Evolutionary conservation across 169 alveolate species (phyloP), one percentile per base, ranked within the genome.

Genomic region (Eimeria zaria): DNA sequence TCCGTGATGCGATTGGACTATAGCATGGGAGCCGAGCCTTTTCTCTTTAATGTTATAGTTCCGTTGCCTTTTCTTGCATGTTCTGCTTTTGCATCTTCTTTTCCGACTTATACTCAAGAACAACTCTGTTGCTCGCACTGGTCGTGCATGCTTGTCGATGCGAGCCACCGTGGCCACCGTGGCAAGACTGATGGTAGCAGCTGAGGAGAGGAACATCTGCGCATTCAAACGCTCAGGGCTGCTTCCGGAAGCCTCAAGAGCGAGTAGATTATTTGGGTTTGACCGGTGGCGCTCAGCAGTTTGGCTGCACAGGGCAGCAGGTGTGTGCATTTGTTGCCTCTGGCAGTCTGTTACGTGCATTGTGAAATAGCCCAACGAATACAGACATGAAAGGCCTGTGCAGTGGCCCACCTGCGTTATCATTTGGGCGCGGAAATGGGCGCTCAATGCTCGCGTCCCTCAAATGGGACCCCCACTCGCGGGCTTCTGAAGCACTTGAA

Each of bases 361-460:
- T 44, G 27, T 16, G 44, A 7, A 67, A 7, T n/a, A 67, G 39
- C 16, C 46, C 7, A n/a, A 69, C 80, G 80, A 33, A 69, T 16
- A 8, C 80, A 69, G 80, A 33, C 80, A 69, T 69, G 80, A 30
- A 69, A 69, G 14, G 24, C 80, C 51, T 69, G 51, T 36, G 22
- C 80, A 69, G 2, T 69, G n/a, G 80, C 14, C 46, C 51, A n/a
- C 24, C 51, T 69, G 80, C 48, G 46, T 69, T 69, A 4, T 33
- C 51, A 12, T 69, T 24, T 2, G 30, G 80, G 87, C 58, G 60
- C 87, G 24, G 60, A 41, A 48, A 76, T 76, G 87, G 87, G 87
- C 64, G 22, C 60, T 36, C 87, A 76, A 11, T 39, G 55, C 87
- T 41, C 87, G 62, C 87, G 87, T 33, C 20, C 87, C 27, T 39